Evolutionary conservation across 345 rosid species (phyloP), one percentile per base, ranked within the genome.

Genomic region (Geranium rotundifolium): DNA sequence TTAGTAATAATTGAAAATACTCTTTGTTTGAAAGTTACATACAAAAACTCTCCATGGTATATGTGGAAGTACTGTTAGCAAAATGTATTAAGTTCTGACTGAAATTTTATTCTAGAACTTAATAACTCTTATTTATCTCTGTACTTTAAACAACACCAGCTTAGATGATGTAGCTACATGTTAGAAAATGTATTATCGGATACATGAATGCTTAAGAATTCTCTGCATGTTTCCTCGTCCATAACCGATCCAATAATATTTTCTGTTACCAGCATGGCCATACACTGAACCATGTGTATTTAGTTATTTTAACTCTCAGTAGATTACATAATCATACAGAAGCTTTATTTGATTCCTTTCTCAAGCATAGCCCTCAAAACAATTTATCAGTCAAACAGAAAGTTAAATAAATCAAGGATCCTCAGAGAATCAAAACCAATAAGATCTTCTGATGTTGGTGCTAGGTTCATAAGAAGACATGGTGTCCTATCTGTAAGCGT

Each of bases 401-500:
- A 46, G 52, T 7, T 9, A 46, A 3, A 46, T 3, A 46, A 46
- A 46, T 46, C 16, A 46, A 46, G 52, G 46, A 14, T 17, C 8
- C 17, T 18, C 8, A n/a, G n/a, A 55, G 7, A n/a, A 65, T 68
- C 57, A n/a, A 61, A 56, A 59, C 37, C 39, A 1, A 17, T 52
- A 62, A 63, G 19, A 34, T 19, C 54, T 68, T 73, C 41, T 67
- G 61, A 60, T 59, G 58, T 72, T 78, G 67, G 10, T 76, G 59
- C 30, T 63, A 80, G 93, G 82, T 67, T 59, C 58, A 41, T 58
- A 73, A 79, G 62, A 77, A 76, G 75, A 79, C 76, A 55, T 93
- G 99, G 97, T 93, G 96, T 74, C 99, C 97, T 59, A 73, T 88
- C 56, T 93, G 96, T 76, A 86, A 80, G 79, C 79, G 73, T 73